Evolutionary conservation across 495 filamentous ascomycete species (phyloP), one percentile per base, ranked within the genome.

Genomic region (Penicillium robsamsonii): DNA sequence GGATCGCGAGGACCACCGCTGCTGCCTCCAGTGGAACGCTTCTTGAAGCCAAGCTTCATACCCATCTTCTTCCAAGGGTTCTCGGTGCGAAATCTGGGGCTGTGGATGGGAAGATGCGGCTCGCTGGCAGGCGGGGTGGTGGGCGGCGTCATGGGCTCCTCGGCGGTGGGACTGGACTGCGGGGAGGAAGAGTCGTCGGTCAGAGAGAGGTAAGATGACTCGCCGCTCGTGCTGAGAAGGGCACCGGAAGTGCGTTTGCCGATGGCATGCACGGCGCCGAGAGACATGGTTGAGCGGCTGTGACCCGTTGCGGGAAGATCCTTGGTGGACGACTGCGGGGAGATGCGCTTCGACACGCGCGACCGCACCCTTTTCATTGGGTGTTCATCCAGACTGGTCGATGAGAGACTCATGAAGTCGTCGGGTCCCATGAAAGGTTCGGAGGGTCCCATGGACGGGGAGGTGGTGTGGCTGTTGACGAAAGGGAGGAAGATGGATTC

Each of bases 141-240:
- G 3, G 91, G 91, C 15, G 91, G 91, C n/a, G 91, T 96, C 86
- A 94, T 91, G 0, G 87, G 89, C 60, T 90, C 87, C 44, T 78
- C 76, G 6, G 61, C 65, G 24, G 72, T 75, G 5, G 73, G 66
- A 53, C 73, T 79, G n/a, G 75, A 77, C 33, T 72, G 67, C 29
- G 72, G 53, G 46, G 72, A 77, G 18, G 69, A 69, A 7, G 78
- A 79, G 55, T 81, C 79, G 49, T 82, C 79, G 7, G 79, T 79
- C 46, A 81, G 59, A 6, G 66, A 51, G 13, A 65, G 45, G 13
- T 70, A 70, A 9, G 56, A 64, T 1, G 70, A 75, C 22, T 82
- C 78, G 30, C 68, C 71, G 29, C 71, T 75, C 4, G 66, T 63
- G 49, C 65, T 73, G 0, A 71, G 68, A 4, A 69, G 51, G 29